Evolutionary conservation across 2,329 filamentous ascomycete species (phyloP).

Genomic region (Fusarium staphyleae): DNA sequence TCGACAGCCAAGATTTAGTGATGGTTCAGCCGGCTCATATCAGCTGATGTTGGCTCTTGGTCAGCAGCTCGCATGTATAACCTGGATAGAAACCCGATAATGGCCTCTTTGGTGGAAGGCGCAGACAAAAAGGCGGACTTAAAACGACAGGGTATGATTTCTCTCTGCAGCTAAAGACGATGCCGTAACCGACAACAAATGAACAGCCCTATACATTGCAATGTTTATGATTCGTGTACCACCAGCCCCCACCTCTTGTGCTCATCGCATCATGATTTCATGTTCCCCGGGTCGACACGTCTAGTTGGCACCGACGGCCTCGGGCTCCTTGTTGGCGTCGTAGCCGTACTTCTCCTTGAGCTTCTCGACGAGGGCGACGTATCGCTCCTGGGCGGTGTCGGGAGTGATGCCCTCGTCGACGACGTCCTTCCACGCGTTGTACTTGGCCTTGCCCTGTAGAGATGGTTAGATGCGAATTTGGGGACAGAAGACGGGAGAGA

Average conservation of each 20-base stretch:
- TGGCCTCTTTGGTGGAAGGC: neutral
- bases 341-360: conserved; percentile 75
- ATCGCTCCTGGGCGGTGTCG: conserved; percentile 76
- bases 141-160: conserved; percentile 35
- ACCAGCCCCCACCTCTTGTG: conserved; percentile 21
- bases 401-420: conserved; percentile 68
- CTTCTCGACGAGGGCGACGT: conserved; percentile 74
- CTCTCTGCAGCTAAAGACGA: conserved; percentile 22
- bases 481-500: neutral
- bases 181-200: conserved; percentile 14
- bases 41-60: no score
- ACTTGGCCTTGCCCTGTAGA: conserved; percentile 78
- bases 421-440: conserved; percentile 76
- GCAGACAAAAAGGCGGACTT: neutral
- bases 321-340: conserved; percentile 68
- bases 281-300: neutral
- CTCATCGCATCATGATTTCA: conserved; percentile 19
- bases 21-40: no score
- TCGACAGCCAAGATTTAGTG: no score
- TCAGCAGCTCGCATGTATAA: no score
- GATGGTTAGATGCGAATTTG: conserved; percentile 13
- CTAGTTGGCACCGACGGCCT: conserved; percentile 55
- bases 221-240: conserved; percentile 17
- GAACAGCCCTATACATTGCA: conserved; percentile 7
- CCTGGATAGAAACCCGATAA: neutral